Evolutionary conservation across 345 rosid species (phyloP).

Genomic region (Microthlaspi erraticum): DNA sequence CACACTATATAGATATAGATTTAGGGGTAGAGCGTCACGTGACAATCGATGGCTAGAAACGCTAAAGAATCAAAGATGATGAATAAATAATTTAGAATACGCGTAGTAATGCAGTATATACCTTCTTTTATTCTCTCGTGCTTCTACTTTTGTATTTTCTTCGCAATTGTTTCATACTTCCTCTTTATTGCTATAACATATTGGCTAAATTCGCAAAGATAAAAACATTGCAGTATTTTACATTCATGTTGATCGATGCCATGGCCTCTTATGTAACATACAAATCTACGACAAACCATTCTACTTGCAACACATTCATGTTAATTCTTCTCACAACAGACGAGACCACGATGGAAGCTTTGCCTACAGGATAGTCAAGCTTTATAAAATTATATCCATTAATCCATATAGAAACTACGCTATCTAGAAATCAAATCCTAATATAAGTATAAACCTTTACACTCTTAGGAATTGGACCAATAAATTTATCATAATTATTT

Average conservation of each 20-base stretch:
- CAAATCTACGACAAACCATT: too few relatives aligned
- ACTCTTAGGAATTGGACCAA: too few relatives aligned
- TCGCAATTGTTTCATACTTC: neutral
- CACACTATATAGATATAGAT: conserved; percentile 24
- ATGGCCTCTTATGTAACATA: neutral
- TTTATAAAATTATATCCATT: too few relatives aligned
- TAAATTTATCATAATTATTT: too few relatives aligned
- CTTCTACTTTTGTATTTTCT: conserved; percentile 1
- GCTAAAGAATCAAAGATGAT: conserved; percentile 14
- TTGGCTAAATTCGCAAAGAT: neutral
- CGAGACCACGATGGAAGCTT: too few relatives aligned
- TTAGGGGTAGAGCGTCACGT: conserved; percentile 30
- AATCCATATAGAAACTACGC: too few relatives aligned
- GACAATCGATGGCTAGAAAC: conserved; percentile 11
- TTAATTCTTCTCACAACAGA: too few relatives aligned
- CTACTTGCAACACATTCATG: too few relatives aligned
- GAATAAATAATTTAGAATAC: conserved; percentile 9
- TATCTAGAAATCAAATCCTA: too few relatives aligned
- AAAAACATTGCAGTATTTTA: conserved; percentile 1
- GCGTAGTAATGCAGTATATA: conserved; percentile 22
- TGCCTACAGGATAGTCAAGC: too few relatives aligned
- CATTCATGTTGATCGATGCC: conserved; percentile 2
- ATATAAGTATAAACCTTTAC: too few relatives aligned
- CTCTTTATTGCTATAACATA: neutral
- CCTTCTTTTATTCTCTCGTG: conserved; percentile 24